A percentile compares a stretch with the other conserved stretches of the same genome.
Evolutionary conservation across 306 rosid genomes (phyloP).

Genomic region (Inga laurina): DNA sequence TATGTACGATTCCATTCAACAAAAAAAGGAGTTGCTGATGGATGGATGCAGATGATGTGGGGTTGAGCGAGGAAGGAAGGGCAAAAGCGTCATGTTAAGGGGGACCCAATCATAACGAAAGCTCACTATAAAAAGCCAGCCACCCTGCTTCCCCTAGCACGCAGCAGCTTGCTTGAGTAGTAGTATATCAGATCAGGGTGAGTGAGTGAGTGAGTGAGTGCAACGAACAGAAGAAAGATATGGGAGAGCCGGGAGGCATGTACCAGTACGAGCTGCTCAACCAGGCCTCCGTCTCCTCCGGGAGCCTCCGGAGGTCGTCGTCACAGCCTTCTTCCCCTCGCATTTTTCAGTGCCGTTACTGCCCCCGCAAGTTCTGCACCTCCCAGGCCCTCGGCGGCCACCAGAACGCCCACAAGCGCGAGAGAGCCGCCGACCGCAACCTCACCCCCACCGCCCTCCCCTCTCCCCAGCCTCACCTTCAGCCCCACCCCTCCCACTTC

Average conservation of each 20-base stretch:
- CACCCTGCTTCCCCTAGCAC: not conserved
- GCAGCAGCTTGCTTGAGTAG: too few relatives aligned
- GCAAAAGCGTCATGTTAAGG: not conserved
- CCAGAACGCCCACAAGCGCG: slow-evolving; percentile 75
- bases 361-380: slow-evolving; percentile 61
- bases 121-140: not conserved
- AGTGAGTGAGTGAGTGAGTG: too few relatives aligned
- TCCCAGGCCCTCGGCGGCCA: slow-evolving; percentile 81
- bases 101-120: not conserved
- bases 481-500: not conserved
- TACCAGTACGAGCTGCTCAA: slow-evolving; percentile 34
- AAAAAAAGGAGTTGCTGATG: too few relatives aligned
- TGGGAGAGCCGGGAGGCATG: slow-evolving; percentile 32
- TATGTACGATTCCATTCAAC: too few relatives aligned
- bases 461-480: not conserved
- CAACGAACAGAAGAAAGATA: not conserved
- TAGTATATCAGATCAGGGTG: too few relatives aligned
- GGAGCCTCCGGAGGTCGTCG: not conserved
- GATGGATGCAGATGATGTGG: too few relatives aligned
- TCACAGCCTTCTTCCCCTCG: slow-evolving; percentile 12
- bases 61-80: not conserved
- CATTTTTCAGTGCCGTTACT: slow-evolving; percentile 47
- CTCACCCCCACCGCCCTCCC: not conserved
- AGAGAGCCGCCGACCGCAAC: slow-evolving; percentile 52
- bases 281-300: not conserved